Evolutionary conservation across 2,329 filamentous ascomycete genomes (phyloP).

Genomic region (Trichoderma brevicompactum): DNA sequence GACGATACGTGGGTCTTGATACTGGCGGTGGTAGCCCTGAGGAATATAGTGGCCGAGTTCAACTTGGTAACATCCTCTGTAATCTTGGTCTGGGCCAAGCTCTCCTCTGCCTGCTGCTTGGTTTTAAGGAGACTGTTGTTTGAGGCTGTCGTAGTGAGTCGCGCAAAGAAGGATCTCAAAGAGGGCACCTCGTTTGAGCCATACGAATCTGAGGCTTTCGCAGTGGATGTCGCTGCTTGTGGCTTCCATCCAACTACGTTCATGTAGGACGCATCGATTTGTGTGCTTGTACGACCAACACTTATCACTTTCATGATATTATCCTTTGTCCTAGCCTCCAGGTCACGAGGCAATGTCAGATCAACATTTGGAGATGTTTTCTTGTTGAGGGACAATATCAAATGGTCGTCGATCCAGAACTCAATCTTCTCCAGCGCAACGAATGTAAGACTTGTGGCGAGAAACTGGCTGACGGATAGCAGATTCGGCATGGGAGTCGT

Average conservation of each 20-base stretch:
- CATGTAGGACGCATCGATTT: conserved; percentile 91
- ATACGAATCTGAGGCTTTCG: conserved; percentile 55
- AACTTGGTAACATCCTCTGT: conserved; percentile 72
- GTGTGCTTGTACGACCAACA: conserved; percentile 84
- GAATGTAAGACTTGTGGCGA: conserved; percentile 94
- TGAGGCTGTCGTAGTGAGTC: conserved; percentile 64
- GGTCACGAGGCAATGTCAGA: conserved; percentile 73
- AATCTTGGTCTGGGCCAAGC: conserved; percentile 63
- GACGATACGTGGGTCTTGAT: conserved; percentile 75
- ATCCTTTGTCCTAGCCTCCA: conserved; percentile 82
- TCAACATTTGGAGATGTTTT: conserved; percentile 78
- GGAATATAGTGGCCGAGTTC: conserved; percentile 80
- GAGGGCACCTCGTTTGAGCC: conserved; percentile 60
- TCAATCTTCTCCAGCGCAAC: conserved; percentile 87
- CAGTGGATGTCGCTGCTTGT: conserved; percentile 44
- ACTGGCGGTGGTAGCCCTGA: conserved; percentile 83
- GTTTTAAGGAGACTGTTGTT: conserved; percentile 54
- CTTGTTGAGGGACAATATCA: conserved; percentile 78
- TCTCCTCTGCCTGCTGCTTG: conserved; percentile 66
- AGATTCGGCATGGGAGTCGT: conserved; percentile 86
- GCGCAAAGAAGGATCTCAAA: conserved; percentile 78
- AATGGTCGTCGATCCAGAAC: conserved; percentile 87
- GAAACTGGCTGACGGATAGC: conserved; percentile 84
- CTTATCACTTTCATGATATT: conserved; percentile 82
- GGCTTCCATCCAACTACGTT: conserved; percentile 85